phyloP scores from a whole-genome alignment of 2,329 filamentous ascomycete genomes.

The Leptoxyphium fumago region DNA sequence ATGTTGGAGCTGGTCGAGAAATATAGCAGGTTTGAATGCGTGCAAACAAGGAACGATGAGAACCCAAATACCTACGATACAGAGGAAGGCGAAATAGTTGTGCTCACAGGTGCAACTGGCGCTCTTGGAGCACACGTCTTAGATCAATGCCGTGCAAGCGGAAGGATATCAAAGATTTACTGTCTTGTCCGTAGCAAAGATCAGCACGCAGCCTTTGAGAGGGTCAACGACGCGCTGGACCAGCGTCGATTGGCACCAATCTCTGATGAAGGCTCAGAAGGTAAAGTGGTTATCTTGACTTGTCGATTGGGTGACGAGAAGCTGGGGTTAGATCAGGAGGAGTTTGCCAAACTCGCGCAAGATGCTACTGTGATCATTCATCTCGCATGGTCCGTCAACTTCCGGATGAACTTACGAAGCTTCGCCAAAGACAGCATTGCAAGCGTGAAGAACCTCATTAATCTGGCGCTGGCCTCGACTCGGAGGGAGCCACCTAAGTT shows the following conservation, averaged over 20 bases:
- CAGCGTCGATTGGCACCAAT: constrained; percentile 19
- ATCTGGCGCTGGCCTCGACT: constrained; percentile 25
- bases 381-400: constrained; percentile 52
- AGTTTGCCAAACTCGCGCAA: constrained; percentile 27
- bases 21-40: constrained; percentile 35
- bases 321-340: constrained; percentile 33
- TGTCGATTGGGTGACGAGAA: constrained; percentile 31
- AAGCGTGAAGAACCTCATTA: constrained; percentile 34
- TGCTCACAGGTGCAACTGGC: constrained; percentile 38
- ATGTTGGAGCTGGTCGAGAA: constrained; percentile 35
- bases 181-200: constrained; percentile 41
- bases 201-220: constrained; percentile 25
- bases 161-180: constrained; percentile 32
- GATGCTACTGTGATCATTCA: constrained; percentile 43
- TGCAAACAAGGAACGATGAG: constrained; percentile 16
- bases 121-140: constrained; percentile 38
- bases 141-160: constrained; percentile 25
- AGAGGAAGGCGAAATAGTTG: constrained; percentile 11
- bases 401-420: constrained; percentile 40
- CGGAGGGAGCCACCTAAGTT: constrained; percentile 22
- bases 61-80: constrained; percentile 1
- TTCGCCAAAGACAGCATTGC: constrained; percentile 41
- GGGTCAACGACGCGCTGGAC: constrained; percentile 31
- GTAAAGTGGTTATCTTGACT: constrained; percentile 34
- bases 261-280: constrained; percentile 4